phyloP scores from a whole-genome alignment of 176 grass and related monocot species.

The Avena sativa region DNA sequence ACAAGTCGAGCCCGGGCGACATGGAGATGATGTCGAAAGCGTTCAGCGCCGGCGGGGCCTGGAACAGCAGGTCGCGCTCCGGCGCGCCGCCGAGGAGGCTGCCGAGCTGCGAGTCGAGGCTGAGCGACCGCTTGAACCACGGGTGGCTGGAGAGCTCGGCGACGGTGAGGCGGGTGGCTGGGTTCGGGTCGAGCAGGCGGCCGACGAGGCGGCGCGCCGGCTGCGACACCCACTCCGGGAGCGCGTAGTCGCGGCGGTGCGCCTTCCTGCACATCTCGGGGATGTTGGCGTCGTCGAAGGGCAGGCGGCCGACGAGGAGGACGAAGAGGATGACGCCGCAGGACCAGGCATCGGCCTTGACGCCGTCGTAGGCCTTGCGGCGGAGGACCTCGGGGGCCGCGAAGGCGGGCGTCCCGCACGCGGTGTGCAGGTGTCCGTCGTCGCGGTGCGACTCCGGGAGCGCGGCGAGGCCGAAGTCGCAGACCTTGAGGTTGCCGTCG shows the following conservation, averaged over 20 bases:
- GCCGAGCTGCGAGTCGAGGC: slow-evolving; percentile 84
- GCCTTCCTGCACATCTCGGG: slow-evolving; percentile 76
- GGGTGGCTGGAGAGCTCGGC: slow-evolving; percentile 62
- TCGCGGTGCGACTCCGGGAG: slow-evolving; percentile 73
- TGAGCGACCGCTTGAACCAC: slow-evolving; percentile 91
- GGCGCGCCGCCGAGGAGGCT: slow-evolving; percentile 40
- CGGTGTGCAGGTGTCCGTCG: slow-evolving; percentile 74
- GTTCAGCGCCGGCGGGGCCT: slow-evolving; percentile 56
- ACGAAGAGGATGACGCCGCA: slow-evolving; percentile 94
- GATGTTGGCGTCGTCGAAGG: slow-evolving; percentile 90
- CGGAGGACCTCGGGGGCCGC: slow-evolving; percentile 84
- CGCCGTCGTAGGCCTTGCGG: slow-evolving; percentile 78
- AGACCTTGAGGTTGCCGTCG: slow-evolving; percentile 78
- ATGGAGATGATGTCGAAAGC: slow-evolving; percentile 93
- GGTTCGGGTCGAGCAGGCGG: slow-evolving; percentile 89
- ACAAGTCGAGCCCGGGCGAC: slow-evolving; percentile 75
- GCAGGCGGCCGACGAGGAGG: slow-evolving; percentile 77
- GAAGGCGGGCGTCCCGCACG: slow-evolving; percentile 84
- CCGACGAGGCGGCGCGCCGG: slow-evolving; percentile 61
- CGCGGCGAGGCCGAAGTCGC: slow-evolving; percentile 91
- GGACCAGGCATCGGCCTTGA: slow-evolving; percentile 91
- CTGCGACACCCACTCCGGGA: slow-evolving; percentile 66
- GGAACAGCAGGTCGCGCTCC: slow-evolving; percentile 52
- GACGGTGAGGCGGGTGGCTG: slow-evolving; percentile 69
- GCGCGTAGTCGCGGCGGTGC: slow-evolving; percentile 64